phyloP scores from a whole-genome alignment of 306 rosid species.

The Hippophae tibetana region DNA sequence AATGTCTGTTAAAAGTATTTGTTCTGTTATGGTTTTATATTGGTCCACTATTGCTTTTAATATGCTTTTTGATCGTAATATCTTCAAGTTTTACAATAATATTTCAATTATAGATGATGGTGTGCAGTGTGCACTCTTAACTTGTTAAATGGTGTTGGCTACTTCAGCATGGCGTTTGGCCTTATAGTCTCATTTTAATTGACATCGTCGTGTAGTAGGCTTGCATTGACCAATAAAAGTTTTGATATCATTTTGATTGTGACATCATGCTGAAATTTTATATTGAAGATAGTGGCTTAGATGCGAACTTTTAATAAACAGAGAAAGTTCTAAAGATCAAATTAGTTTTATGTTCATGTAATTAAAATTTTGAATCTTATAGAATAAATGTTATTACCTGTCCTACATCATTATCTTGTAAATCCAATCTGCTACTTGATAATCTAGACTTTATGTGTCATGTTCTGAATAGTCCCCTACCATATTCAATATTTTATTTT shows the following conservation, averaged over 20 bases:
- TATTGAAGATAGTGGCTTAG: neutral
- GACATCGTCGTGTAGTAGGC: neutral
- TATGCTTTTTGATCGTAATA: neutral
- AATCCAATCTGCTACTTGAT: neutral
- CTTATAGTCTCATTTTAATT: neutral
- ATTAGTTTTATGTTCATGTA: neutral
- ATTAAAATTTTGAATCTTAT: neutral
- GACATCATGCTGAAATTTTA: neutral
- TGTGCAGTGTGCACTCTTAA: neutral
- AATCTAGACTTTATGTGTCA: neutral
- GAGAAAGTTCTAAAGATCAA: neutral
- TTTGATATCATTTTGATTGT: neutral
- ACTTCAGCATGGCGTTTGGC: neutral
- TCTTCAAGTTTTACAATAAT: too few relatives aligned
- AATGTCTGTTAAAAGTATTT: conserved; percentile 12
- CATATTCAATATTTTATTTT: too few relatives aligned
- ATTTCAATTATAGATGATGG: too few relatives aligned
- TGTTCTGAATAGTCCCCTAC: too few relatives aligned
- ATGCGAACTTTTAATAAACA: neutral
- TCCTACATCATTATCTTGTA: neutral
- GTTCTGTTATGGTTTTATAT: neutral
- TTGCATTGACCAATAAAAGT: neutral
- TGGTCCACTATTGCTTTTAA: neutral
- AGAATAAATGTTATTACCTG: neutral
- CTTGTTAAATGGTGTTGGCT: neutral